Evolutionary conservation across 2,329 filamentous ascomycete genomes (phyloP).

Genomic region (Pseudogymnoascus sp.): DNA sequence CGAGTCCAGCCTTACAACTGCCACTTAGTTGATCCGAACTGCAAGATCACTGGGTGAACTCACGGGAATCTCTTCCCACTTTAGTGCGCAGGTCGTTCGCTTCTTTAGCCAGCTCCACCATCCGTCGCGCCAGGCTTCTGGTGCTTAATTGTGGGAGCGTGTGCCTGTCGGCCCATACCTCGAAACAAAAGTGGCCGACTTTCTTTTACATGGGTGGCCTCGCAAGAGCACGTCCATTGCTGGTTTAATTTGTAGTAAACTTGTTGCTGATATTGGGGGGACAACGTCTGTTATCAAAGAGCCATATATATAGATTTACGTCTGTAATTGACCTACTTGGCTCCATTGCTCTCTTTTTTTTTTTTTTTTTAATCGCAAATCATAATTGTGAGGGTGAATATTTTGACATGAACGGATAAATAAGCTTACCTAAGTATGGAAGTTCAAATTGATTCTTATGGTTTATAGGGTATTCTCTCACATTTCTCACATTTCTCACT

Average conservation of each 20-base stretch:
- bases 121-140: background rate
- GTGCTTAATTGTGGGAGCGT: background rate
- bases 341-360: background rate
- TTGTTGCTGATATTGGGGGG: background rate
- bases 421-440: background rate
- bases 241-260: background rate
- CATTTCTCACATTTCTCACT: too few relatives aligned
- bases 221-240: background rate
- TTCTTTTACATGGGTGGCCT: background rate
- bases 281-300: background rate
- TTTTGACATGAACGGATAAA: background rate
- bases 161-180: background rate
- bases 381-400: background rate
- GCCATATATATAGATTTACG: background rate
- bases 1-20: too few relatives aligned
- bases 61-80: background rate
- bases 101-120: background rate
- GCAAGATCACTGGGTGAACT: background rate
- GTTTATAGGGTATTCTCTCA: background rate
- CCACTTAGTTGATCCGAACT: too few relatives aligned
- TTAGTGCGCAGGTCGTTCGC: background rate
- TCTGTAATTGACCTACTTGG: background rate
- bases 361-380: background rate
- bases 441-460: background rate
- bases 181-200: background rate